phyloP scores from a whole-genome alignment of 805 yeast species.

The Pichia pseudocactophila region DNA sequence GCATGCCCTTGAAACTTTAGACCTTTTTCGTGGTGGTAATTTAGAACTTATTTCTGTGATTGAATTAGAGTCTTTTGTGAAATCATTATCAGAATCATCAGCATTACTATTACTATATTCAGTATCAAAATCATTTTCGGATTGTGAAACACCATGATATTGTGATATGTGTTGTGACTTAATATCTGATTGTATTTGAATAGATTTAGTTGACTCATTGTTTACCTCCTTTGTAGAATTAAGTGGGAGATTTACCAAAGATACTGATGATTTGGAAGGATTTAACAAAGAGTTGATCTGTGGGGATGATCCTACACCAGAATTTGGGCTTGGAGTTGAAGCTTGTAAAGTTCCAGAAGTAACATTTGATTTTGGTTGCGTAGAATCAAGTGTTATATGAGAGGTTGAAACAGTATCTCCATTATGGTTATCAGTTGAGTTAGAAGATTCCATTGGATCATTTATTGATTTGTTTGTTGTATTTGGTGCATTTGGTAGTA shows the following conservation, averaged over 20 bases:
- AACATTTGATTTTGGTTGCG: too few relatives aligned
- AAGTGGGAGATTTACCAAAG: not conserved
- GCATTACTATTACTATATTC: not conserved
- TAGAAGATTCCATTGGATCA: too few relatives aligned
- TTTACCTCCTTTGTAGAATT: not conserved
- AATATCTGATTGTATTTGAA: not conserved
- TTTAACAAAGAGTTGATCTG: constrained; percentile 6
- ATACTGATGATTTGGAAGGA: constrained; percentile 7
- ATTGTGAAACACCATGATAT: not conserved
- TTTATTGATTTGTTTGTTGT: too few relatives aligned
- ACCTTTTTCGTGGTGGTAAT: constrained; percentile 40
- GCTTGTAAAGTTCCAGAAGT: too few relatives aligned
- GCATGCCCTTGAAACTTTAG: constrained; percentile 74
- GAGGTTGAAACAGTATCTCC: too few relatives aligned
- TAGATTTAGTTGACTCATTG: not conserved
- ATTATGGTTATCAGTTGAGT: too few relatives aligned
- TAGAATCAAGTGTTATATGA: too few relatives aligned
- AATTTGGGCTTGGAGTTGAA: not conserved
- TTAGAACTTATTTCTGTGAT: not conserved
- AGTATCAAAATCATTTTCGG: not conserved
- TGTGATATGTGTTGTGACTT: not conserved
- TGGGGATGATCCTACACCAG: not conserved
- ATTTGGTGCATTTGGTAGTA: too few relatives aligned
- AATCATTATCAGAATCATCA: not conserved
- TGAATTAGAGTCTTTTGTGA: not conserved